A percentile compares a stretch with the other conserved stretches of the same genome.
These are phyloP conservation scores for Kazachstania bromeliacearum DNA, from an alignment of 805 yeast species.

Conservation along the genomic window DNA sequence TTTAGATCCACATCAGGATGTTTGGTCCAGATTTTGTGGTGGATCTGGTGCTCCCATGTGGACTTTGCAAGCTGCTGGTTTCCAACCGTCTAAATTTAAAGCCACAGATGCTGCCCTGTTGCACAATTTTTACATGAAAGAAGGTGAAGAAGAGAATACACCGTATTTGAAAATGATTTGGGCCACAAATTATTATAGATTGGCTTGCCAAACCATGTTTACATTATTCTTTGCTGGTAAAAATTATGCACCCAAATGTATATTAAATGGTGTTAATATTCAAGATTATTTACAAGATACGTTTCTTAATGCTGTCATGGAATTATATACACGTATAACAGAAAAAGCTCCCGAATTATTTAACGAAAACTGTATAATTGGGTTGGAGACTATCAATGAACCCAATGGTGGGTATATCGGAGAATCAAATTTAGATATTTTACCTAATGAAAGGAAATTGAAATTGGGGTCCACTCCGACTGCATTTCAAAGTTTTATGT, in stretches of 20 bases:
- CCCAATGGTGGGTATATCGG: constrained; percentile 75
- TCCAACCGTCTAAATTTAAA: constrained; percentile 65
- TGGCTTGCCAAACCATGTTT: constrained; percentile 75
- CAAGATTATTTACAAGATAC: constrained; percentile 67
- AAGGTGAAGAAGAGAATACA: constrained; percentile 33
- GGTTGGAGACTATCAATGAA: constrained; percentile 78
- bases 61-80: constrained; percentile 85
- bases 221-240: constrained; percentile 77
- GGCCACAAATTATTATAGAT: constrained; percentile 76
- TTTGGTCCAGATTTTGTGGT: constrained; percentile 81
- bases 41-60: constrained; percentile 94
- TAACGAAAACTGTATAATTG: constrained; percentile 40
- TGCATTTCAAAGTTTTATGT: constrained; percentile 56
- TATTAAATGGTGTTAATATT: constrained; percentile 61
- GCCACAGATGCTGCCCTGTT: constrained; percentile 71
- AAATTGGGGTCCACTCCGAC: constrained; percentile 79
- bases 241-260: constrained; percentile 65
- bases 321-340: constrained; percentile 36
- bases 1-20: constrained; percentile 89
- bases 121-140: constrained; percentile 45
- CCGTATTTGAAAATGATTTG: constrained; percentile 77
- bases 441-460: constrained; percentile 57
- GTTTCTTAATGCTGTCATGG: constrained; percentile 45
- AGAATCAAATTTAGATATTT: constrained; percentile 38
- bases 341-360: constrained; percentile 37